A percentile compares a stretch with the other conserved stretches of the same genome.
These are phyloP conservation scores for Somion occarium DNA, from an alignment of 1,284 basidiomycete species.

Conservation along the genomic window DNA sequence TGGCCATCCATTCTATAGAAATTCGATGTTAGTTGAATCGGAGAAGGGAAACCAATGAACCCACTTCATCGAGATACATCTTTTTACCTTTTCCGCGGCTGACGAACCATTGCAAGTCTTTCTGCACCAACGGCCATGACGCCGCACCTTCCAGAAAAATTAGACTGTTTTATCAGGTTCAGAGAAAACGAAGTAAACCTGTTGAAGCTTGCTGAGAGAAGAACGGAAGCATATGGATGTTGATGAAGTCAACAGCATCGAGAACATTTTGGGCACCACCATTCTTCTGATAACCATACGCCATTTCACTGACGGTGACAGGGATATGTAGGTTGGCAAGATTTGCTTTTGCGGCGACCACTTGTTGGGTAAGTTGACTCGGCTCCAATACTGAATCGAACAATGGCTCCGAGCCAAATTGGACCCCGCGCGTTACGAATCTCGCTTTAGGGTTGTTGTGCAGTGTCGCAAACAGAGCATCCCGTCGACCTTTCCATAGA, in stretches of 20 bases:
- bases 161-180: background rate
- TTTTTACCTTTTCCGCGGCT: slow-evolving; percentile 59
- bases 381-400: slow-evolving; percentile 57
- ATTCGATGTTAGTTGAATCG: background rate
- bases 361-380: slow-evolving; percentile 49
- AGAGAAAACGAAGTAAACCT: slow-evolving; percentile 28
- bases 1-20: slow-evolving; percentile 68
- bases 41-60: slow-evolving; percentile 6
- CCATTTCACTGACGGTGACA: slow-evolving; percentile 56
- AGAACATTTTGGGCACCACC: slow-evolving; percentile 58
- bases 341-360: slow-evolving; percentile 44
- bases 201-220: slow-evolving; percentile 57
- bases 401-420: slow-evolving; percentile 72
- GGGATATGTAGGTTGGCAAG: slow-evolving; percentile 55
- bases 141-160: slow-evolving; percentile 34
- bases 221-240: slow-evolving; percentile 73
- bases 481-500: slow-evolving; percentile 51
- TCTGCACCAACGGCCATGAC: slow-evolving; percentile 56
- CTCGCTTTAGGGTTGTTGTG: slow-evolving; percentile 61
- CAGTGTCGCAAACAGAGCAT: slow-evolving; percentile 49
- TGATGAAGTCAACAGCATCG: slow-evolving; percentile 59
- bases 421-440: slow-evolving; percentile 62
- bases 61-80: slow-evolving; percentile 64
- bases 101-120: slow-evolving; percentile 61
- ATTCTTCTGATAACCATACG: slow-evolving; percentile 45